Evolutionary conservation across 257 asterid genomes (phyloP), one percentile per base, ranked within the genome.

Genomic region (Jaltomata sinuosa): DNA sequence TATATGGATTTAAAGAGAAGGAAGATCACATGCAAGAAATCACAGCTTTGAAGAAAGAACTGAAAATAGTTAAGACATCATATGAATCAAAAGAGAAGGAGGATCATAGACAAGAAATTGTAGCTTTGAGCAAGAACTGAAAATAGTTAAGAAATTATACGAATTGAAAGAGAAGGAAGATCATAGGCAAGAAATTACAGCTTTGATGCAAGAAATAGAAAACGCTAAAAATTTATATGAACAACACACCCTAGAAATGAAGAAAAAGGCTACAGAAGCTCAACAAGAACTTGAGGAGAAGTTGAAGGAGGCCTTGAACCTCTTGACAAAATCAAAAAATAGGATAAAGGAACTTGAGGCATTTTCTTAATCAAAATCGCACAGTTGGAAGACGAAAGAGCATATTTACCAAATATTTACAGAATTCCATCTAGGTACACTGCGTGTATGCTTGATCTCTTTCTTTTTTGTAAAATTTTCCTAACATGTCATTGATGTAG

Each of bases 361-460:
- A 45, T 77, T 45, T 52, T 87, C 91, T 6, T 90, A 89, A 85
- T 89, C 91, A 47, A 88, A 85, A 87, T 79, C 90, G 4, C 69
- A 89, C 72, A 14, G 68, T 53, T 92, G 97, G 98, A 92, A 94
- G 91, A 92, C 89, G 83, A 92, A 90, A 83, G 88, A 93, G 83
- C 87, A 90, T 32, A 81, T 90, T 80, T 93, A 89, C 90, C 94
- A 88, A 25, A 92, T 85, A 82, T 92, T 90, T 87, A 89, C 93
- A 3, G 98, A 94, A 45, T 91, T 88, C 87, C 97, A 94, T 90
- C 98, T 94, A 27, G 97, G 94, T 47, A 97, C 97, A 40, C 84
- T 96, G 52, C 97, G 62, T 36, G 99, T 94, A 93, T 77, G 95
- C 85, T 80, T 57, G 68, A n/a, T 38, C 45, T 86, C 29, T 65